Evolutionary conservation across 345 rosid species (phyloP).

Genomic region (Bretschneidera sinensis): DNA sequence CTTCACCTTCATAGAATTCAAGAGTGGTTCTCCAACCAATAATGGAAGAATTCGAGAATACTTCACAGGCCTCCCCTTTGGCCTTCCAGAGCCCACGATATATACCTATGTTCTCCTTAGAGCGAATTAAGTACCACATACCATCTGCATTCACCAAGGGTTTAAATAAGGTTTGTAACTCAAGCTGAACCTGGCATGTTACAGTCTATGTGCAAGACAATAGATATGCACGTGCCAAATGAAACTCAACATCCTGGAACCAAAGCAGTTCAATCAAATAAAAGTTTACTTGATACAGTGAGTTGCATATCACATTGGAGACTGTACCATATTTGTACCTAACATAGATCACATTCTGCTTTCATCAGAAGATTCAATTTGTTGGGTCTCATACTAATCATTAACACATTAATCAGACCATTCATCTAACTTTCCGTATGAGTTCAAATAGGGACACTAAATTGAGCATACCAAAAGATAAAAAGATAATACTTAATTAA

Average conservation of each 20-base stretch:
- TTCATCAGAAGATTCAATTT: too few species aligned
- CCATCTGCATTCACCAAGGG: constrained; percentile 20
- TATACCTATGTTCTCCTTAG: constrained; percentile 15
- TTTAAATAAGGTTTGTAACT: background rate
- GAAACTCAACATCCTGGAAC: background rate
- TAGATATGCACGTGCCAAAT: background rate
- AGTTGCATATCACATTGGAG: background rate
- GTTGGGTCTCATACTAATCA: too few species aligned
- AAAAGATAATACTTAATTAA: too few species aligned
- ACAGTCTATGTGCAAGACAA: background rate
- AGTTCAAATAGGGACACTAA: too few species aligned
- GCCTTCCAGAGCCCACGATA: constrained; percentile 37
- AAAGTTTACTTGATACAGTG: background rate
- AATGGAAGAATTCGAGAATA: constrained; percentile 28
- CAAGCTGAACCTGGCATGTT: background rate
- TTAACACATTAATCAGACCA: too few species aligned
- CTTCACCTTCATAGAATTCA: constrained; percentile 32
- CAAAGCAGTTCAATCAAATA: background rate
- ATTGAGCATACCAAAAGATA: too few species aligned
- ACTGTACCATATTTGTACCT: background rate
- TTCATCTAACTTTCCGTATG: too few species aligned
- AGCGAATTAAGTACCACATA: constrained; percentile 33
- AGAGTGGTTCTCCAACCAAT: constrained; percentile 43
- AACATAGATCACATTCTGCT: background rate
- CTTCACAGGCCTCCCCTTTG: constrained; percentile 31